Evolutionary conservation across 129 eudicot species (phyloP).

Genomic region (Flaveria bidentis): DNA sequence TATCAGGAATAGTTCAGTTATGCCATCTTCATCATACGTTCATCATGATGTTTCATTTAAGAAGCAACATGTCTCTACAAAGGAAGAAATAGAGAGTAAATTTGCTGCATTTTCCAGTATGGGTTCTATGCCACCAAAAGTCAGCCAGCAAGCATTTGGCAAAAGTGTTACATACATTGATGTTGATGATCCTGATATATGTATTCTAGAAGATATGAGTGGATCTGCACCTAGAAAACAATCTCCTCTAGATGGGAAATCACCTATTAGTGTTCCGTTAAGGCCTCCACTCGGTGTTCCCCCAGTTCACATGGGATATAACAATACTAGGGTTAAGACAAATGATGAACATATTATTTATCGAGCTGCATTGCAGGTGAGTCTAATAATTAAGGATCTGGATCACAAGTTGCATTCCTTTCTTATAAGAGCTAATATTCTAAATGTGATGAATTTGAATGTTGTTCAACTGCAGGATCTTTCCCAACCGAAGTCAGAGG

Average conservation of each 20-base stretch:
- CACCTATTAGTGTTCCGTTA: constrained; percentile 39
- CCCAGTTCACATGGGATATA: constrained; percentile 39
- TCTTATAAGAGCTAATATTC: neutral
- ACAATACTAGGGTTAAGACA: constrained; percentile 42
- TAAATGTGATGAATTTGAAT: constrained; percentile 15
- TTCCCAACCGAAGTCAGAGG: constrained; percentile 79
- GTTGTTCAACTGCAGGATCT: constrained; percentile 65
- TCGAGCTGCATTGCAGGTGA: constrained; percentile 73
- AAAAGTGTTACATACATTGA: constrained; percentile 38
- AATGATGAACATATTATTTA: constrained; percentile 62
- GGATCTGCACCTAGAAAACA: constrained; percentile 46
- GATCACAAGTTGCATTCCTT: constrained; percentile 15
- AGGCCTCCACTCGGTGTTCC: constrained; percentile 33
- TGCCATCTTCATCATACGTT: constrained; percentile 24
- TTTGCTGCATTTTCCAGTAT: constrained; percentile 26
- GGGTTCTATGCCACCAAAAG: constrained; percentile 24
- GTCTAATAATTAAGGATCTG: constrained; percentile 11
- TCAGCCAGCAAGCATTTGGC: constrained; percentile 37
- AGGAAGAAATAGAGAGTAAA: constrained; percentile 37
- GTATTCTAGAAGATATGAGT: constrained; percentile 82
- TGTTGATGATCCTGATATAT: constrained; percentile 65
- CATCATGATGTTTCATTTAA: constrained; percentile 32
- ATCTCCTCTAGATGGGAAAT: constrained; percentile 36
- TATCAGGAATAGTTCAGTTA: constrained; percentile 19
- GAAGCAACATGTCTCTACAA: constrained; percentile 26